A percentile compares a stretch with the other conserved stretches of the same genome.
These are phyloP conservation scores for Dryas integrifolia DNA, from an alignment of 331 rosid genomes.

Conservation along the genomic window DNA sequence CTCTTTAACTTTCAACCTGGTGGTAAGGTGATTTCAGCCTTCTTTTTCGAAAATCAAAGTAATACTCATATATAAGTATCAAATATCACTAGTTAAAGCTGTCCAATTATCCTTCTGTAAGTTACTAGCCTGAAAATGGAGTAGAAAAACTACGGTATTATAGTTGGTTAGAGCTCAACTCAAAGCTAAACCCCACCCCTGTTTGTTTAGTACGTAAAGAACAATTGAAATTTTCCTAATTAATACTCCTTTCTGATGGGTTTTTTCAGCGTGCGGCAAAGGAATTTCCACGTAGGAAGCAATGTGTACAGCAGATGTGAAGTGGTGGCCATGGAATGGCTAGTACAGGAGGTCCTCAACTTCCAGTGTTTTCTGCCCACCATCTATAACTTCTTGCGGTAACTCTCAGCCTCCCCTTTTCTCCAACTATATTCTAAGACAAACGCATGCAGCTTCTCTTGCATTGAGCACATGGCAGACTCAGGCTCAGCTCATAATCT, in stretches of 20 bases:
- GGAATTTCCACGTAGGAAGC: conserved; percentile 45
- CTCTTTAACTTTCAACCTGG: not conserved
- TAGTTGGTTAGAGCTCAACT: not conserved
- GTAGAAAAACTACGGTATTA: not conserved
- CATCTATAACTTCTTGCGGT: conserved; percentile 80
- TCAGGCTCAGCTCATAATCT: not conserved
- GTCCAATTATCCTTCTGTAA: not conserved
- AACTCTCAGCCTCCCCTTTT: conserved; percentile 16
- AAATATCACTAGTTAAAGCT: not conserved
- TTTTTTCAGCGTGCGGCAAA: conserved; percentile 53
- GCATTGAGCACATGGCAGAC: not conserved
- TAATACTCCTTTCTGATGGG: conserved; percentile 15
- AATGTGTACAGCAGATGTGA: conserved; percentile 62
- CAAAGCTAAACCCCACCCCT: not conserved
- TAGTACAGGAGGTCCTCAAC: conserved; percentile 79
- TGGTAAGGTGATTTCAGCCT: not conserved
- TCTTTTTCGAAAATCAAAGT: not conserved
- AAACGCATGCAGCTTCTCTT: conserved; percentile 6
- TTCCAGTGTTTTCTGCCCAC: conserved; percentile 84
- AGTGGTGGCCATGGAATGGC: conserved; percentile 98
- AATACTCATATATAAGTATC: not conserved
- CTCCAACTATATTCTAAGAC: conserved; percentile 16
- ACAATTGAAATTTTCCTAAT: not conserved
- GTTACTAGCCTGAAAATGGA: not conserved
- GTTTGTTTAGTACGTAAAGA: not conserved